These are phyloP conservation scores for Fusarium luffae DNA, from an alignment of 2,329 filamentous ascomycete genomes.

Conservation along the genomic window DNA sequence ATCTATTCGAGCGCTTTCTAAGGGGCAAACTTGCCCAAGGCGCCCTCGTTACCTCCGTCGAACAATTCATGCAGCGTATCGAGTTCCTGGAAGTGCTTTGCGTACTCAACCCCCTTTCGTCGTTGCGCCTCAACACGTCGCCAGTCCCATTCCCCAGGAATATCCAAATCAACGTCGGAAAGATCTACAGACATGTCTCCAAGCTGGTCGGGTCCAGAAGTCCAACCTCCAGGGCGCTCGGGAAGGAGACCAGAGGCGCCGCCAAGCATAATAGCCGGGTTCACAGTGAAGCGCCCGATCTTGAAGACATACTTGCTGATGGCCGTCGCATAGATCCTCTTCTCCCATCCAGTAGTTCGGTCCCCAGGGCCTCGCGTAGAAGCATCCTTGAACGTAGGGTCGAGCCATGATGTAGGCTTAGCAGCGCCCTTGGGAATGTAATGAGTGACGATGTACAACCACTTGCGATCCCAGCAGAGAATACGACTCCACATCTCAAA, in stretches of 20 bases:
- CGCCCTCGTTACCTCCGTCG: conserved; percentile 64
- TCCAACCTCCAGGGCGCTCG: conserved; percentile 74
- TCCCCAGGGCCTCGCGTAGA: conserved; percentile 54
- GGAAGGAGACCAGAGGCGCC: conserved; percentile 78
- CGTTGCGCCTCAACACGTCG: conserved; percentile 65
- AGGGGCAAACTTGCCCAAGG: conserved; percentile 61
- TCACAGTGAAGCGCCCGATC: conserved; percentile 82
- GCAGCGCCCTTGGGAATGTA: conserved; percentile 74
- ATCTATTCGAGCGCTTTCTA: conserved; percentile 43
- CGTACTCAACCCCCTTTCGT: conserved; percentile 65
- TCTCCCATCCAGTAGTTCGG: conserved; percentile 62
- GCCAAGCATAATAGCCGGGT: conserved; percentile 79
- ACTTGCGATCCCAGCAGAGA: conserved; percentile 82
- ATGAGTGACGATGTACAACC: conserved; percentile 80
- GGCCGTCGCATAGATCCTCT: conserved; percentile 76
- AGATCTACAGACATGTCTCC: conserved; percentile 54
- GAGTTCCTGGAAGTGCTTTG: conserved; percentile 66
- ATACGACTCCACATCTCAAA: conserved; percentile 81
- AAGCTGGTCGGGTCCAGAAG: conserved; percentile 56
- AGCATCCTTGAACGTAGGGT: conserved; percentile 56
- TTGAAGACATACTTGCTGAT: conserved; percentile 87
- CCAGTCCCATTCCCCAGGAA: conserved; percentile 66
- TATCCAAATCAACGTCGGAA: conserved; percentile 50
- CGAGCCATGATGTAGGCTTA: conserved; percentile 64
- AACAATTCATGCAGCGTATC: conserved; percentile 65